These are phyloP conservation scores for Aspergillus fijiensis DNA, from an alignment of 2,329 filamentous ascomycete genomes.

Conservation along the genomic window DNA sequence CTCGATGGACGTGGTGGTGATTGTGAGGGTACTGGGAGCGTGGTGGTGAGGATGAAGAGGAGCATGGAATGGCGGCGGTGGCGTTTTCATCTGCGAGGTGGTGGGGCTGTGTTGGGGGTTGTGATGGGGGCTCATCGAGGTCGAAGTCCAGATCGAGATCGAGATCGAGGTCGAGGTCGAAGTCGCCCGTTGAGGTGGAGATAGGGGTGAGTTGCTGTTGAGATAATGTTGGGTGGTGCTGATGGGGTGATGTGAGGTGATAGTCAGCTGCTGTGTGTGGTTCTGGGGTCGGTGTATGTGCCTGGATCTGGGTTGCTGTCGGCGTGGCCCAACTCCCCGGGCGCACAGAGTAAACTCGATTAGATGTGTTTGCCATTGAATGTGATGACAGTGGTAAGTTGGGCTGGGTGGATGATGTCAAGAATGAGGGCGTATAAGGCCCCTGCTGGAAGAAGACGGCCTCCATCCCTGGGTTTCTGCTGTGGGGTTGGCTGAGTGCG, in stretches of 20 bases:
- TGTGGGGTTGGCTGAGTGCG: conserved; percentile 1
- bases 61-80: neutral
- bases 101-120: neutral
- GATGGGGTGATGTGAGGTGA: neutral
- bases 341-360: neutral
- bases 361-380: neutral
- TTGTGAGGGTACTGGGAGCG: conserved; percentile 12
- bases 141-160: conserved; percentile 8
- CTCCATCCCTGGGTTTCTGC: neutral
- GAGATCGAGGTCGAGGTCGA: neutral
- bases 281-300: neutral
- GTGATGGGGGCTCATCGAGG: neutral
- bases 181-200: conserved; percentile 1
- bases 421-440: neutral
- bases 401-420: neutral
- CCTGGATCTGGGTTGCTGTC: neutral
- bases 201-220: conserved; percentile 6
- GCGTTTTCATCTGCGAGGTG: neutral
- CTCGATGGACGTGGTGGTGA: conserved; percentile 6
- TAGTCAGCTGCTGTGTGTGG: neutral
- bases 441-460: conserved; percentile 2
- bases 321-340: neutral
- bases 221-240: neutral
- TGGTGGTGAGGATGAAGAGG: neutral
- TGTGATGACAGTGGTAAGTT: neutral